Percentiles rank a stretch among this genome's conserved stretches.
These are phyloP conservation scores for Astragalus glycyphyllos DNA, from an alignment of 306 rosid genomes.

Conservation along the genomic window DNA sequence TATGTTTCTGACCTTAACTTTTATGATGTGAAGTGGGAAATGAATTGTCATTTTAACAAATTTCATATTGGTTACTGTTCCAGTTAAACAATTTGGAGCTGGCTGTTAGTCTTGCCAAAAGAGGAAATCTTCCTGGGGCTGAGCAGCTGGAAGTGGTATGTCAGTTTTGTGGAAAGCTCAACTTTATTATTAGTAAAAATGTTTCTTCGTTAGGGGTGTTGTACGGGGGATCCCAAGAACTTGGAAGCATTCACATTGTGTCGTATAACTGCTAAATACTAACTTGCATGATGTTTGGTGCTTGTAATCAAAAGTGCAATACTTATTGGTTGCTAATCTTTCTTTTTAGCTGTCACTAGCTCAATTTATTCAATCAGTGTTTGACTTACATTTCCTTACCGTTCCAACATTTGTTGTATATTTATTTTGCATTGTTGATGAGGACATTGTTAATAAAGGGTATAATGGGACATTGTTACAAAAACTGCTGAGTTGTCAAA, in stretches of 20 bases:
- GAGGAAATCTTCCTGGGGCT: slow-evolving; percentile 99
- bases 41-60: slow-evolving; percentile 21
- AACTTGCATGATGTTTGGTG: slow-evolving; percentile 24
- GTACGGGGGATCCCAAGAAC: not conserved
- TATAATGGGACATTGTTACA: too few species aligned
- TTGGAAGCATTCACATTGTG: slow-evolving; percentile 2
- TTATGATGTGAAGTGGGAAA: slow-evolving; percentile 28
- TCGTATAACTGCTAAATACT: too few species aligned
- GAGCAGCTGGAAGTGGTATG: slow-evolving; percentile 76
- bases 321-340: slow-evolving; percentile 20
- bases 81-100: slow-evolving; percentile 99
- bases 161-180: slow-evolving; percentile 27
- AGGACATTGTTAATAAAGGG: too few species aligned
- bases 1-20: slow-evolving; percentile 48
- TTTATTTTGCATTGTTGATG: slow-evolving; percentile 4
- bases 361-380: slow-evolving; percentile 5
- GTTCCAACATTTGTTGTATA: slow-evolving; percentile 21
- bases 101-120: slow-evolving; percentile 97
- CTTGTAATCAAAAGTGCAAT: slow-evolving; percentile 17
- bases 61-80: slow-evolving; percentile 16
- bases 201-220: slow-evolving; percentile 18
- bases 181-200: not conserved
- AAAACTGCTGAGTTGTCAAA: too few species aligned
- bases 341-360: not conserved
- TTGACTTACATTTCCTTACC: slow-evolving; percentile 17